Conservation (phyloP, 306 rosid genomes). For the Fragaria nilgerrensis region DNA sequence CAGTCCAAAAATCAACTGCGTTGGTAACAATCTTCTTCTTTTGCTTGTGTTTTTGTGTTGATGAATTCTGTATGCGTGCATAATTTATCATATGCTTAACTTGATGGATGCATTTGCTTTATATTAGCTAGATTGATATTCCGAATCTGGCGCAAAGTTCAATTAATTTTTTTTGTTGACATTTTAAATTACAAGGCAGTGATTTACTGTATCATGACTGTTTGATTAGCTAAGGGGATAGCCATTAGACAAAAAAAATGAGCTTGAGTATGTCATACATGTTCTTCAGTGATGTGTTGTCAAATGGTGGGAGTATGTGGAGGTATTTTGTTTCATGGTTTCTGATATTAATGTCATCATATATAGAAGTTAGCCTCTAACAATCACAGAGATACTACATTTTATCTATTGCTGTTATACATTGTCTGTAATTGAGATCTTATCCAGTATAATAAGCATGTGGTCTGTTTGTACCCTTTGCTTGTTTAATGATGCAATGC, state of each 20-base stretch:
- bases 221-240: not conserved
- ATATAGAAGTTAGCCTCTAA: not conserved
- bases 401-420: not conserved
- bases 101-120: not conserved
- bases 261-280: not conserved
- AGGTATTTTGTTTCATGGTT: not conserved
- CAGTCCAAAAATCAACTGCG: constrained; percentile 96
- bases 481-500: not conserved
- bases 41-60: constrained; percentile 10
- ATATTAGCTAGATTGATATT: not conserved
- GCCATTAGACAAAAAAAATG: not conserved
- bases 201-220: not conserved
- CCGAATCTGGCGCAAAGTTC: not conserved
- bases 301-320: not conserved
- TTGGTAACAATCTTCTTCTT: constrained; percentile 56
- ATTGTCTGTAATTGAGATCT: not conserved
- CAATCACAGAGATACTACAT: not conserved
- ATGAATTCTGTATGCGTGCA: constrained; percentile 1
- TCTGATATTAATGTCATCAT: not conserved
- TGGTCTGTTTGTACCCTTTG: constrained; percentile 3
- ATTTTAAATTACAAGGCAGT: not conserved
- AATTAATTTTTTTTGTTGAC: not conserved
- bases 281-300: constrained; percentile 1
- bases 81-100: not conserved
- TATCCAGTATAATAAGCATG: not conserved